Base-by-base conservation (phyloP, 2,329 filamentous ascomycete species). In the Beauveria varroae region DNA sequence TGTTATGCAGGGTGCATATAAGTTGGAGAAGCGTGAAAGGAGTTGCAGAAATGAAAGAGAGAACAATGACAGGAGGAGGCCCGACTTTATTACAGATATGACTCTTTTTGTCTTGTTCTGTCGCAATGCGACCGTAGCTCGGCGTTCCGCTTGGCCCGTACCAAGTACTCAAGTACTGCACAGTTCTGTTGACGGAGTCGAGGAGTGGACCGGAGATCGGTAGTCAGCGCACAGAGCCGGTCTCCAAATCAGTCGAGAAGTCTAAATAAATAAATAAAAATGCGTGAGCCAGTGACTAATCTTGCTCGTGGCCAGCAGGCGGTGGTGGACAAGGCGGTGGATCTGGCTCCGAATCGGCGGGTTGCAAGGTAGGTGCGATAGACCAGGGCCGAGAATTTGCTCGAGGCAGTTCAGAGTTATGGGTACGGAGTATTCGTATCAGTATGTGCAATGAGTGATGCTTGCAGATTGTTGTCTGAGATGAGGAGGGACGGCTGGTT, bases 271-370 rank as follows among this genome's bases (percentile, higher is more conserved):
- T 6, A 37, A 37, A 37, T 37, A 37, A 61, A 55, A 50, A 47
- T 60, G 51, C 51, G 58, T 54, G 51, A 55, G 51, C 50, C 55
- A 56, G 58, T 61, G 58, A 61, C 58, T 61, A 61, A 61, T 61
- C 51, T 53, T 49, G 51, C 51, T 55, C 58, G 51, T 37, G 26
- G 50, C 28, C 43, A 58, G 40, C 37, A 52, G 40, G 34, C 34
- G 5, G 34, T 37, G 34, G 34, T 37, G 34, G 34, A 37, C 34
- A 37, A 37, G 34, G 34, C 14, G 51, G 51, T 61, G 50, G 58
- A 61, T 55, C 58, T 61, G 41, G 57, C 58, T 61, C 58, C 58
- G 58, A 61, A 56, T 61, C 58, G 58, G 58, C 58, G 58, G 44
- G 51, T n/a, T 47, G 43, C 12, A 43, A n/a, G 50, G 37, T 20